Conservation (phyloP, 305 asterid genomes). For the Fraxinus nigra region DNA sequence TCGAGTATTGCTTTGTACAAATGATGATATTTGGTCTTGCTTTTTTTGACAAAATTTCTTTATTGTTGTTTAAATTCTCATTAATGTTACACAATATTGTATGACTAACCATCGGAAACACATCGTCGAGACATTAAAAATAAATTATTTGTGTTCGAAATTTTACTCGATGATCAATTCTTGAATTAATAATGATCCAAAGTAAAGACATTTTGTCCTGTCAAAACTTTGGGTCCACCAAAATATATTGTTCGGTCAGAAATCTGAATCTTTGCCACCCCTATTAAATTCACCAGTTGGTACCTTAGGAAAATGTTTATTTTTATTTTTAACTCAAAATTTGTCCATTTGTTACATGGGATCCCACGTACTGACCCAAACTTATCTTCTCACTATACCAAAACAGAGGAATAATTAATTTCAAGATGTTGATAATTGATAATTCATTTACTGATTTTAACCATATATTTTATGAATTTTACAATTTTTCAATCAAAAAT, state of each 20-base stretch:
- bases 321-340: not conserved
- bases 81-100: no score
- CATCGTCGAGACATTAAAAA: not conserved
- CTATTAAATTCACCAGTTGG: conserved; percentile 15
- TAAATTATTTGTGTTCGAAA: not conserved
- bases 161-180: no score
- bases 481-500: no score
- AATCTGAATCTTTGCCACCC: conserved; percentile 21
- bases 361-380: not conserved
- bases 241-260: conserved; percentile 20
- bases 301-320: not conserved
- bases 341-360: not conserved
- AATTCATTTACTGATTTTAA: not conserved
- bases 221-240: conserved; percentile 16
- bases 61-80: not conserved
- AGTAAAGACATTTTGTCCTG: not conserved
- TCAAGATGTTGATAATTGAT: not conserved
- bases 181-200: not conserved
- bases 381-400: conserved; percentile 25
- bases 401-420: conserved; percentile 12
- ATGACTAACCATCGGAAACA: not conserved
- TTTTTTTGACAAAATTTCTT: not conserved
- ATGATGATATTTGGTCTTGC: not conserved
- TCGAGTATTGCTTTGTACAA: not conserved
- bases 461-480: no score